These are phyloP conservation scores for Aspergillus sclerotialis DNA, from an alignment of 2,329 filamentous ascomycete species.

Conservation along the genomic window DNA sequence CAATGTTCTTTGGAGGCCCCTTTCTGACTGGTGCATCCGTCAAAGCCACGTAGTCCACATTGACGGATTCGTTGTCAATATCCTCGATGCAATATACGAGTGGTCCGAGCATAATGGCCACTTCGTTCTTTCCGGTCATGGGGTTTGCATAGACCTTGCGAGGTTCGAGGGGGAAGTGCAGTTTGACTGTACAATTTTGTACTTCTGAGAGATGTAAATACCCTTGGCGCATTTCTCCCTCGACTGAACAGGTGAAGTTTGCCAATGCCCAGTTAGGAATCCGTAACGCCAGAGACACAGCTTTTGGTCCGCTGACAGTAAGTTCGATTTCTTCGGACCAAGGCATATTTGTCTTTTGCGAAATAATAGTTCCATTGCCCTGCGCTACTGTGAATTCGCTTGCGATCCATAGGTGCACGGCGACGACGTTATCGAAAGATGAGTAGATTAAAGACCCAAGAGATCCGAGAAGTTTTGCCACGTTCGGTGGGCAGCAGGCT, in stretches of 20 bases:
- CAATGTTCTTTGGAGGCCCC: not conserved
- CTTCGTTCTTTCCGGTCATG: conserved; percentile 49
- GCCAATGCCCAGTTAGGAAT: conserved; percentile 46
- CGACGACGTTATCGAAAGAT: not conserved
- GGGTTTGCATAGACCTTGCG: conserved; percentile 49
- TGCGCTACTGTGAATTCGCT: conserved; percentile 26
- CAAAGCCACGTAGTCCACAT: conserved; percentile 47
- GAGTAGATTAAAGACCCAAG: conserved; percentile 30
- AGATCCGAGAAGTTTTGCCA: conserved; percentile 49
- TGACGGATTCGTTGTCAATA: conserved; percentile 39
- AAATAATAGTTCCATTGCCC: conserved; percentile 32
- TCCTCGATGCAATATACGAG: conserved; percentile 58
- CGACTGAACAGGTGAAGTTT: conserved; percentile 10
- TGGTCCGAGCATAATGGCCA: conserved; percentile 51
- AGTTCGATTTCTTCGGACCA: conserved; percentile 50
- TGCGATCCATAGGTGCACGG: not conserved
- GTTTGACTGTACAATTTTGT: conserved; percentile 22
- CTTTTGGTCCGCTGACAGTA: conserved; percentile 25
- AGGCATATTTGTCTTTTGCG: conserved; percentile 51
- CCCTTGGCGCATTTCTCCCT: conserved; percentile 35
- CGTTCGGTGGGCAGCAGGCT: conserved; percentile 56
- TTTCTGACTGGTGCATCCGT: not conserved
- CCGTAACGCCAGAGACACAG: conserved; percentile 40
- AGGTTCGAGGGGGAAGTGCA: conserved; percentile 39
- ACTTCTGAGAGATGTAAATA: conserved; percentile 46